Percentiles rank a stretch among this genome's conserved stretches.
Conservation (phyloP, 225 moss, liverwort and hornwort species). For the Thuidium tamariscinum region DNA sequence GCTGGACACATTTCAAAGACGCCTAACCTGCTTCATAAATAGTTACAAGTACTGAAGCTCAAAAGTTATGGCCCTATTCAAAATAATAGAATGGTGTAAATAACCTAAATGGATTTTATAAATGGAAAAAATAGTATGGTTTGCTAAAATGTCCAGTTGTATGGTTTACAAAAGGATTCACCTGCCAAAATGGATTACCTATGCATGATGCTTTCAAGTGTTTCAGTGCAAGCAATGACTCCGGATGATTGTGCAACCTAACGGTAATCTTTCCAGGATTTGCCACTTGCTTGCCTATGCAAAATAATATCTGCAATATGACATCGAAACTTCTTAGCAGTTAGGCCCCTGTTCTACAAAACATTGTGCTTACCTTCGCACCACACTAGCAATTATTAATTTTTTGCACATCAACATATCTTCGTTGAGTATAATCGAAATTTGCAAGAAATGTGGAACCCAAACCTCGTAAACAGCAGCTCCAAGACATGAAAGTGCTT, state of each 20-base stretch:
- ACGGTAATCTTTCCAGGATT: slow-evolving; percentile 56
- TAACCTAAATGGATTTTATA: background rate
- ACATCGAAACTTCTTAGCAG: background rate
- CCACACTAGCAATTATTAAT: background rate
- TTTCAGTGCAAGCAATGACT: slow-evolving; percentile 73
- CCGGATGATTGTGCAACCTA: slow-evolving; percentile 79
- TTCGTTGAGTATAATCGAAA: background rate
- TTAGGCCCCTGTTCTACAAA: background rate
- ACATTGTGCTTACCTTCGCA: background rate
- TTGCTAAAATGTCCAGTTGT: background rate
- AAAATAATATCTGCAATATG: slow-evolving; percentile 59
- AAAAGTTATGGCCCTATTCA: background rate
- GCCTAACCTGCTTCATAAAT: background rate
- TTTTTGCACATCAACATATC: background rate
- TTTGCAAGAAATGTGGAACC: background rate
- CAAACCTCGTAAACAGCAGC: slow-evolving; percentile 86
- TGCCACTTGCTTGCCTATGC: slow-evolving; percentile 24
- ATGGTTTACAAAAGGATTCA: background rate
- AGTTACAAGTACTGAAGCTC: background rate
- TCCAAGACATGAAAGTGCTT: slow-evolving; percentile 78
- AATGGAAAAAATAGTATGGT: background rate
- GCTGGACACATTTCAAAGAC: background rate
- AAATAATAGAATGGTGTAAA: background rate
- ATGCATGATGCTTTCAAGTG: slow-evolving; percentile 76
- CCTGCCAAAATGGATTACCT: slow-evolving; percentile 30